phyloP scores from a whole-genome alignment of 106 monocot genomes.

The Ottelia alismoides region DNA sequence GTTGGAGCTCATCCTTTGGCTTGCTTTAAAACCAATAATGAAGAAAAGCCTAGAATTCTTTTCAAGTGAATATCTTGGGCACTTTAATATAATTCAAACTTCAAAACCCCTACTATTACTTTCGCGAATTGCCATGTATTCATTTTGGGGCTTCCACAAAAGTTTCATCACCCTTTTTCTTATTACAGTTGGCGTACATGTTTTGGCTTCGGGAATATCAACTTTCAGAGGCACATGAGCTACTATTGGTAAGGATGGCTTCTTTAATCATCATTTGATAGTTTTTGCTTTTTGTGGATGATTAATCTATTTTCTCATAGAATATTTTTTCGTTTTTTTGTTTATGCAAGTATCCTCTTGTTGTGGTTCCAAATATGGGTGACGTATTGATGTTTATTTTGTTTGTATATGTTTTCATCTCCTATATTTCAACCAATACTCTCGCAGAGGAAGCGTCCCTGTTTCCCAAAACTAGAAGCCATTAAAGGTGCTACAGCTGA shows the following conservation, averaged over 20 bases:
- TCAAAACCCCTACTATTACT: too few species aligned
- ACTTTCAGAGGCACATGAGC: constrained; percentile 49
- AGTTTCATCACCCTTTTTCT: too few species aligned
- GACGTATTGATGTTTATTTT: not conserved
- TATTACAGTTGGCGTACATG: constrained; percentile 70
- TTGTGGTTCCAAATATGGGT: too few species aligned
- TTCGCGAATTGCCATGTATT: too few species aligned
- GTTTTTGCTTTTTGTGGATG: not conserved
- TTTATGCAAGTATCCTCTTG: too few species aligned
- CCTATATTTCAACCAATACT: not conserved
- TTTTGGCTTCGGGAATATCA: constrained; percentile 78
- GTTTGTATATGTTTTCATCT: not conserved
- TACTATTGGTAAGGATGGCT: constrained; percentile 47
- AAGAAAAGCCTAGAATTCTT: too few species aligned
- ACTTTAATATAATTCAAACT: too few species aligned
- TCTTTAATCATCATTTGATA: too few species aligned
- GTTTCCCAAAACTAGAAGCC: constrained; percentile 88
- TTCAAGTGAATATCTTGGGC: too few species aligned
- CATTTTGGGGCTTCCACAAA: too few species aligned
- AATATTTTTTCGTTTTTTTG: not conserved
- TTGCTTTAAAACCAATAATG: too few species aligned
- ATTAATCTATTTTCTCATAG: not conserved
- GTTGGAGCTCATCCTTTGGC: too few species aligned
- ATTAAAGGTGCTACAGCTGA: constrained; percentile 85
- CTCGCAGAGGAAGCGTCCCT: constrained; percentile 66